Percentiles rank a stretch among this genome's conserved stretches.
These are phyloP conservation scores for Cercospora sesami DNA, from an alignment of 2,329 filamentous ascomycete genomes.

Conservation along the genomic window DNA sequence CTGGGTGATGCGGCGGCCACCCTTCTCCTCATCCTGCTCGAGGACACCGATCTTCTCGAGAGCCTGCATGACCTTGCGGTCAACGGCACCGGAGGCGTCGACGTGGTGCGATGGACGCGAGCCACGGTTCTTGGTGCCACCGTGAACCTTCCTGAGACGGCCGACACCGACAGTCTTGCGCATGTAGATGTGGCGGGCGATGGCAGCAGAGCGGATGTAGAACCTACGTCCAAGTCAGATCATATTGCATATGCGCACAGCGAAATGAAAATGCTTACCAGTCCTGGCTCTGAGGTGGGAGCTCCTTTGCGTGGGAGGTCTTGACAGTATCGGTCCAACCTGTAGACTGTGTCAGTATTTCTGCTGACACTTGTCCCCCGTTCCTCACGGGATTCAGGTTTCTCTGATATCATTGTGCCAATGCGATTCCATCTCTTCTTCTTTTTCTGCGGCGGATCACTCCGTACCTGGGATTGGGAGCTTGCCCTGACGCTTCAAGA, in stretches of 20 bases:
- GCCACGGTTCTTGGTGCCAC: slow-evolving; percentile 88
- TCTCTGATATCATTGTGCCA: slow-evolving; percentile 29
- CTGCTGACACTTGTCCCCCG: slow-evolving; percentile 47
- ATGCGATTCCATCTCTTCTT: slow-evolving; percentile 21
- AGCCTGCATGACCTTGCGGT: slow-evolving; percentile 95
- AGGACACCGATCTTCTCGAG: slow-evolving; percentile 99
- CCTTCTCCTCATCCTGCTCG: slow-evolving; percentile 97
- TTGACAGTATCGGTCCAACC: slow-evolving; percentile 99
- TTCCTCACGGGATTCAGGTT: slow-evolving; percentile 56
- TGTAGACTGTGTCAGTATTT: slow-evolving; percentile 55
- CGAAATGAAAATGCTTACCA: slow-evolving; percentile 66
- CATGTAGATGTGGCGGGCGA: slow-evolving; percentile 98
- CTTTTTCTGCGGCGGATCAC: slow-evolving; percentile 22
- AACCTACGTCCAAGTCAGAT: slow-evolving; percentile 48
- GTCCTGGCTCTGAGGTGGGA: slow-evolving; percentile 96
- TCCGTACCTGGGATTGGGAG: slow-evolving; percentile 80
- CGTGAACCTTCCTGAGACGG: slow-evolving; percentile 95
- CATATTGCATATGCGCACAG: neutral
- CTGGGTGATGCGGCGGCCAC: slow-evolving; percentile 97
- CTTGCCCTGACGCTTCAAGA: slow-evolving; percentile 93
- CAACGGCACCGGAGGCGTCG: slow-evolving; percentile 89
- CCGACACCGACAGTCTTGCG: slow-evolving; percentile 99
- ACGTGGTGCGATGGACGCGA: slow-evolving; percentile 90
- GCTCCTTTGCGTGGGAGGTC: slow-evolving; percentile 94
- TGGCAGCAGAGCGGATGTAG: slow-evolving; percentile 84